Percentiles rank a stretch among this genome's conserved stretches.
These are phyloP conservation scores for Cornus kousa DNA, from an alignment of 148 eudicot species.

Conservation along the genomic window DNA sequence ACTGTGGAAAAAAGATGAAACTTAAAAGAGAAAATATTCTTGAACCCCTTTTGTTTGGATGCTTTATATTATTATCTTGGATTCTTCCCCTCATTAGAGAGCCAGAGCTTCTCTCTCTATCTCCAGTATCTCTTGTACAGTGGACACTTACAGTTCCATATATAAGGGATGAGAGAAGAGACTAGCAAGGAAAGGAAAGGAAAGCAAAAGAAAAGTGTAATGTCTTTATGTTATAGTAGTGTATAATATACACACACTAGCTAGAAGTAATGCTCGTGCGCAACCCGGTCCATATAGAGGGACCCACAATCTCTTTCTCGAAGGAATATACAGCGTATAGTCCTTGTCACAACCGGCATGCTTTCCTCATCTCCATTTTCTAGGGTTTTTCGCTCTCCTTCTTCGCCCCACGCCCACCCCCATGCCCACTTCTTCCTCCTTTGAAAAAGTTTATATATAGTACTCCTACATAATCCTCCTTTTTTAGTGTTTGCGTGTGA, in stretches of 20 bases:
- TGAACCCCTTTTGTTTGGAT: constrained; percentile 22
- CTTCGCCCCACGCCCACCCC: background rate
- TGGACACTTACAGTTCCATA: too few species aligned
- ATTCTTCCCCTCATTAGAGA: constrained; percentile 6
- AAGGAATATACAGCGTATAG: constrained; percentile 48
- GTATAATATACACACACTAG: too few species aligned
- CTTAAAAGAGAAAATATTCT: constrained; percentile 15
- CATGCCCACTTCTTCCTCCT: constrained; percentile 9
- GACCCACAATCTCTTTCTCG: constrained; percentile 41
- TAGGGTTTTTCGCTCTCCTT: constrained; percentile 17
- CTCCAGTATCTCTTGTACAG: too few species aligned
- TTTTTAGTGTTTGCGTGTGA: too few species aligned
- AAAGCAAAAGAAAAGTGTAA: constrained; percentile 23
- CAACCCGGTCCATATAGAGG: constrained; percentile 6
- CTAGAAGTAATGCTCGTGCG: constrained; percentile 25
- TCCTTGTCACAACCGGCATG: constrained; percentile 42
- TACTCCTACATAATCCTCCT: too few species aligned
- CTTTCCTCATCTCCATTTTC: constrained; percentile 20
- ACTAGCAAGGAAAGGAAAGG: background rate
- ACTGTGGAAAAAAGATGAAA: background rate
- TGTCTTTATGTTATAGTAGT: constrained; percentile 19
- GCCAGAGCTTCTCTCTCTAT: background rate
- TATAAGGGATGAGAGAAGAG: background rate
- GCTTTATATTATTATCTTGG: constrained; percentile 20
- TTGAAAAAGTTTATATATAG: background rate